Evolutionary conservation across 345 rosid species (phyloP), one percentile per base, ranked within the genome.

Genomic region (Salix viminalis): DNA sequence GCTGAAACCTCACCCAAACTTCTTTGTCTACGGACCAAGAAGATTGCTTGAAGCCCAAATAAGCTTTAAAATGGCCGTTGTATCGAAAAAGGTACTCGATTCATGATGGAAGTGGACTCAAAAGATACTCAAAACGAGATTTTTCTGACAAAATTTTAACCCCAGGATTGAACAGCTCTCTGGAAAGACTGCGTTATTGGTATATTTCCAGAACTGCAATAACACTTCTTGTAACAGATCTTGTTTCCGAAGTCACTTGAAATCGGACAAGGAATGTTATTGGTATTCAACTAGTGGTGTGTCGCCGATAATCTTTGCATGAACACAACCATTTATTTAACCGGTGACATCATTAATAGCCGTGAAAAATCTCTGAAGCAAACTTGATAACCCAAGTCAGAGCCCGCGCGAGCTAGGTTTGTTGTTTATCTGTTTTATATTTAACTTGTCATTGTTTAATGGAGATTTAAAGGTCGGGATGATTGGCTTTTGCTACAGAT

Each of bases 321-420:
- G 54, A 84, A 77, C 90, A 82, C 37, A 42, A 21, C 84, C 86
- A 61, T 75, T 75, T 46, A 28, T 66, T 50, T 6, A 84, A 86
- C 34, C 74, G 71, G 81, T 85, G 88, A 77, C 84, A 84, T 68
- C 75, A 56, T 79, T 56, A 16, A 88, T 83, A 67, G 77, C 86
- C 80, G 11, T 66, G 24, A 46, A 78, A 85, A 78, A 82, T 76
- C 75, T 78, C 75, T 12, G 88, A 87, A 79, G 85, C 88, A 44
- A 84, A 72, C 69, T 84, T 84, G 84, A 86, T 11, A 46, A 14
- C 52, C 52, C 52, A 46, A 46, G 4, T 46, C 52, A 14, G 52
- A 46, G 52, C 52, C 13, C 14, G 52, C 52, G 13, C 18, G 18
- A 14, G 52, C 18, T 14, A 46, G 52, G 19, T 46, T 34, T 34